Evolutionary conservation across 768 basidiomycete genomes (phyloP), one percentile per base, ranked within the genome.

Genomic region (Leccinum longicurvipes): DNA sequence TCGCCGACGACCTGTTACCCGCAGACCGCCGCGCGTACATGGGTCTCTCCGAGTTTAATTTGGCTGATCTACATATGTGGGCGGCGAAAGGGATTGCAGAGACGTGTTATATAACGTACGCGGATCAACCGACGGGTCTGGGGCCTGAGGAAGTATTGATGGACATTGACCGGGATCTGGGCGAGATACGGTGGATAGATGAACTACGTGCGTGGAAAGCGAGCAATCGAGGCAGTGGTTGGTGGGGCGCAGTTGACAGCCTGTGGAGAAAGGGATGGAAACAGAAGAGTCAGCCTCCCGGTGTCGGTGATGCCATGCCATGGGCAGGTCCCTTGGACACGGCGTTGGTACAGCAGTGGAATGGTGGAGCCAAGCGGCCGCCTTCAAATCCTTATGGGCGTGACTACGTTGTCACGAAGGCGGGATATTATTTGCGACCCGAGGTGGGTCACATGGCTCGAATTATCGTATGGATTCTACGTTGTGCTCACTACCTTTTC

Each of bases 31-130:
- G 14, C 14, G 77, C 74, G 14, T 74, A 72, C 47, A 67, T 71
- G 5, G 66, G 63, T 2, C 73, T 86, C 11, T 62, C 72, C 12
- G 61, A 67, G 6, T 80, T 81, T 57, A 74, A 81, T 55, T 72
- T 87, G 10, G 77, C 76, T 34, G 77, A 86, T n/a, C 58, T 86
- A n/a, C 88, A 90, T 64, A 67, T 82, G 50, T 89, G 86, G 83
- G 89, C 83, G 5, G 89, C 89, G 0, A 79, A 88, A 63, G 88
- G 87, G 4, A 73, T 91, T n/a, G 84, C 85, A 23, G 79, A 87
- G 65, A 85, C 83, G 1, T 91, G 89, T 65, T 89, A 82, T 73
- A 58, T 84, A n/a, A 78, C 79, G 39, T 91, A 90, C 63, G 85
- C 84, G 1, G 89, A 91, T 65, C 81, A 85, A 63, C 78, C 82